A percentile compares a stretch with the other conserved stretches of the same genome.
phyloP scores from a whole-genome alignment of 306 rosid genomes.

The Canavalia ensiformis region DNA sequence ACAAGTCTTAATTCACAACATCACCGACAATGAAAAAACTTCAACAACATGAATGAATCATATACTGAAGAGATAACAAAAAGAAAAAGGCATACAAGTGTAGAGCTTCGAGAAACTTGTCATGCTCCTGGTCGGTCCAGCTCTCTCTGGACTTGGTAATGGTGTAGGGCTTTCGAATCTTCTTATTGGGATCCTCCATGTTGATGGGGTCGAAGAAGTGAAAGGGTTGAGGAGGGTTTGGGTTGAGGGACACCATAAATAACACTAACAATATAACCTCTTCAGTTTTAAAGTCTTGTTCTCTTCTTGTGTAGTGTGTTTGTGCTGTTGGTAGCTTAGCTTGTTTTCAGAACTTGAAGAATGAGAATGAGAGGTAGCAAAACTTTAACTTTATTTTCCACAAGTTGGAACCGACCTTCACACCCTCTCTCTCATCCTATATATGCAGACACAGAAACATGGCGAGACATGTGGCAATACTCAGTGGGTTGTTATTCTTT shows the following conservation, averaged over 20 bases:
- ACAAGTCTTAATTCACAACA: neutral
- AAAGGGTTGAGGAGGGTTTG: constrained; percentile 39
- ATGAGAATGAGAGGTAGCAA: neutral
- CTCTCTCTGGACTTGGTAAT: constrained; percentile 43
- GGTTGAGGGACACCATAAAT: constrained; percentile 39
- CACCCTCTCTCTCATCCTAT: neutral
- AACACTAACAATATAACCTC: neutral
- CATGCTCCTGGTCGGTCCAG: constrained; percentile 42
- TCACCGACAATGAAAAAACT: neutral
- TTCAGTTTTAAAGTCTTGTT: neutral
- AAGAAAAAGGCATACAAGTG: neutral
- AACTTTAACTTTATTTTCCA: constrained; percentile 11
- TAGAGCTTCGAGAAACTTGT: constrained; percentile 41
- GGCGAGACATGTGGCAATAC: constrained; percentile 6
- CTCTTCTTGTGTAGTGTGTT: neutral
- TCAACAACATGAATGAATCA: neutral
- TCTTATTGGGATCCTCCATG: constrained; percentile 39
- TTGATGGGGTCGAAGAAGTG: constrained; percentile 18
- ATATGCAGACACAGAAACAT: neutral
- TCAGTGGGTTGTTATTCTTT: neutral
- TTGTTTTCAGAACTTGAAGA: neutral
- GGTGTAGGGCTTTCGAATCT: constrained; percentile 34
- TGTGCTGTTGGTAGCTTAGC: neutral
- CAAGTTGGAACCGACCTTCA: constrained; percentile 36
- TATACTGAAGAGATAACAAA: neutral